Base-by-base conservation (phyloP, 768 basidiomycete genomes). In the Auriculariales sp. region DNA sequence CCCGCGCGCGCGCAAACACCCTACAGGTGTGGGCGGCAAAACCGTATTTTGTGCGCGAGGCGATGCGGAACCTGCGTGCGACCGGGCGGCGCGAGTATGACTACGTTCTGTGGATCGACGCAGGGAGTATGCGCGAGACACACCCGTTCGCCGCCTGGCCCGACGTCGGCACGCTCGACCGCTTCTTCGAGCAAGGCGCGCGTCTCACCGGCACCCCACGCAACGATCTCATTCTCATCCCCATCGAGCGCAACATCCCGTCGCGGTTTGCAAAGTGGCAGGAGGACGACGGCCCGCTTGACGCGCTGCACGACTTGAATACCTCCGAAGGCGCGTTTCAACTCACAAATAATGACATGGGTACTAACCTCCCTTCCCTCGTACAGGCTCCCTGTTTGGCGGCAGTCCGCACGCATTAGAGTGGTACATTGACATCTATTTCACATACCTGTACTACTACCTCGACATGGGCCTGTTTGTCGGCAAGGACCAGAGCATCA, bases 61-160 rank as follows among this genome's bases (percentile, higher is more conserved):
- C 68, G 33, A 4, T 53, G 71, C 3, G 54, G 57, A 30, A 64
- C 19, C 22, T 46, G 17, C 25, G 32, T n/a, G 46, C 44, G 24
- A 14, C 15, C 31, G 14, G 28, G 52, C n/a, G 62, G 62, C 22
- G 39, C 14, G 49, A 57, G 9, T 77, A 73, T 51, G 68, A 73
- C 22, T 79, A 74, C 59, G 72, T 68, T 1, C 78, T 79, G 53
- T 79, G 77, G 77, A 68, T 62, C 30, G 77, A 79, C 53, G 74
- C 76, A 2, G 75, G 72, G 5, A 72, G 73, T 52, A 75, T 79
- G 55, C 58, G 75, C 12, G 49, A 58, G 17, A 55, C 62, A 1
- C 74, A 78, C 59, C 52, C 52, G 11, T 78, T 72, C 55, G 50
- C 49, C 3, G 35, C 31, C n/a, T 79, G 78, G 78, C 78, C 77